phyloP scores from a whole-genome alignment of 2,329 filamentous ascomycete species.

The Fusarium concolor region DNA sequence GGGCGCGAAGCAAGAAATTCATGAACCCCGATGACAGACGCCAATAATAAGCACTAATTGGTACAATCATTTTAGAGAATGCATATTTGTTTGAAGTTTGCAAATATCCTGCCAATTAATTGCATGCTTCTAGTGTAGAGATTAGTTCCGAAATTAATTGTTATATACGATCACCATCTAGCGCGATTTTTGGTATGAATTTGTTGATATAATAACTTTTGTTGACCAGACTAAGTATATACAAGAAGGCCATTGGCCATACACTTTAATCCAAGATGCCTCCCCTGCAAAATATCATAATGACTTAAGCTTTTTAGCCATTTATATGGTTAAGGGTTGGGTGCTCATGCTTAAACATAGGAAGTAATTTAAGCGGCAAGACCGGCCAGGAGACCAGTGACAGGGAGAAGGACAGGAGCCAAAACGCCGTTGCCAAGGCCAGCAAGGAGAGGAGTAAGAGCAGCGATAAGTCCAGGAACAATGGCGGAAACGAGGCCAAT shows the following conservation, averaged over 20 bases:
- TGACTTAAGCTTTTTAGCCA: neutral
- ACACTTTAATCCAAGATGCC: neutral
- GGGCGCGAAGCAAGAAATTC: neutral
- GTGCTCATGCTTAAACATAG: neutral
- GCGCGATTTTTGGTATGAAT: no score
- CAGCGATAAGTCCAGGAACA: conserved; percentile 43
- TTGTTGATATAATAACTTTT: neutral
- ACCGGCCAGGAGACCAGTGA: conserved; percentile 42
- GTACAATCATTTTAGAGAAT: neutral
- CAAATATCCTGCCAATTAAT: no score
- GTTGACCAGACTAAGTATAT: conserved; percentile 9
- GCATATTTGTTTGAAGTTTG: no score
- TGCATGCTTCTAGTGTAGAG: neutral
- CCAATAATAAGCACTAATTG: neutral
- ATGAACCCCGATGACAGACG: neutral
- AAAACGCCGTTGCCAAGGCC: conserved; percentile 43
- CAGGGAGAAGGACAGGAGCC: conserved; percentile 44
- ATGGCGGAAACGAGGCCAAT: conserved; percentile 39
- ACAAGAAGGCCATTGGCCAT: conserved; percentile 4
- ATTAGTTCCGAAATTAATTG: neutral
- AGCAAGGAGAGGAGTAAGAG: conserved; percentile 45
- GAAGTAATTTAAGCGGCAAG: conserved; percentile 10
- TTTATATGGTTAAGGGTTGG: neutral
- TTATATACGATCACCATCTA: neutral
- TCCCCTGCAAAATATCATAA: neutral